Evolutionary conservation across 257 asterid genomes (phyloP), one percentile per base, ranked within the genome.

Genomic region (Mentha longifolia): DNA sequence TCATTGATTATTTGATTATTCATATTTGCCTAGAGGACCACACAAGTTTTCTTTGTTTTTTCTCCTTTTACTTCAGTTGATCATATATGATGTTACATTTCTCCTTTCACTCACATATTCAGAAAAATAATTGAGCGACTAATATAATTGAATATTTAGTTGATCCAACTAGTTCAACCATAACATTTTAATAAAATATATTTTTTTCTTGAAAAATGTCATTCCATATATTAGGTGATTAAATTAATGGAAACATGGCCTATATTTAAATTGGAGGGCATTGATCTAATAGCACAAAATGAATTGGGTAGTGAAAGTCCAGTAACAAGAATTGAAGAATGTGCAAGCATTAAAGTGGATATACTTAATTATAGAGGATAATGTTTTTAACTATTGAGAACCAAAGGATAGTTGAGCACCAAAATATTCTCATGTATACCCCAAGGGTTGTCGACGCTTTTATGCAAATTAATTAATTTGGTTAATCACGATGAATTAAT

Each of bases 371-470:
- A 37, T 59, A 37, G 50, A 31, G 81, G 81, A 71, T 71, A 77
- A 65, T 59, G 58, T 71, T 77, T 39, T 77, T 64, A 70, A 70
- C 54, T 70, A 70, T 45, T 68, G 65, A 54, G 28, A 14, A 11
- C 17, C 61, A 14, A 41, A 43, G 3, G 15, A 10, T 50, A 61
- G 49, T 60, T 58, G 19, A 43, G 45, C 13, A 28, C 31, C 58
- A 58, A 67, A 67, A 57, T 57, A 56, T 47, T 55, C 25, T 2
- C 25, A 22, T n/a, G n/a, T n/a, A 17, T 65, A 33, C 20, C 43
- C 47, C 37, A 62, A 16, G 51, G 10, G 50, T 10, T 13, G 9
- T 62, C 66, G 9, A 61, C 20, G 10, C n/a, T 43, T 31, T 28
- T 50, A 50, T 50, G 57, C 57, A 16, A 16, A 8, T 7, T 50